These are phyloP conservation scores for Colletotrichum orbiculare DNA, from an alignment of 2,329 filamentous ascomycete species.

Conservation along the genomic window DNA sequence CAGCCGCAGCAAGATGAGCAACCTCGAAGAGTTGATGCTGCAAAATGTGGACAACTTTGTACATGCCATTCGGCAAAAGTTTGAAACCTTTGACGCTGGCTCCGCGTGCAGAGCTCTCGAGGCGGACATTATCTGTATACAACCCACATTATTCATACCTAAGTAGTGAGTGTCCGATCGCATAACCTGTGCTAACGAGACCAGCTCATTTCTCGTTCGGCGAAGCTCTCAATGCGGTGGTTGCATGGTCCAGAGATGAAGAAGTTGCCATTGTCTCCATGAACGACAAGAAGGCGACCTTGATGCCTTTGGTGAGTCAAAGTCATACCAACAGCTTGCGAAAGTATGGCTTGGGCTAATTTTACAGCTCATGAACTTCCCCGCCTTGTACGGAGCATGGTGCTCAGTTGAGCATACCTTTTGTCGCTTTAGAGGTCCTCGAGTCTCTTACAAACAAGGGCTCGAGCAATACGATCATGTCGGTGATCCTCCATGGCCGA, in stretches of 20 bases:
- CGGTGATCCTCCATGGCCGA: not conserved
- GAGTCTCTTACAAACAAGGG: constrained; percentile 1
- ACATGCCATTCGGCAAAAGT: not conserved
- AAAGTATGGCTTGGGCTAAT: not conserved
- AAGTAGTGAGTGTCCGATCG: not conserved
- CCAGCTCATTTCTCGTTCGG: constrained; percentile 44
- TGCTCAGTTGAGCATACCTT: not conserved
- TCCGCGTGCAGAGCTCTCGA: constrained; percentile 16
- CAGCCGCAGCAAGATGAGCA: constrained; percentile 42
- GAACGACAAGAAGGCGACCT: constrained; percentile 44
- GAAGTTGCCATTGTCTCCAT: constrained; percentile 41
- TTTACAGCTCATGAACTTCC: constrained; percentile 11
- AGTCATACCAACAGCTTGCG: not conserved
- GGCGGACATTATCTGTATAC: constrained; percentile 22
- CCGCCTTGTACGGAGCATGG: not conserved
- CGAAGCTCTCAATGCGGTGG: constrained; percentile 39
- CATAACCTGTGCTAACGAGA: not conserved
- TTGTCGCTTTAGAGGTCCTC: not conserved
- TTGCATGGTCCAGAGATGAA: constrained; percentile 39
- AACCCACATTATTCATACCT: not conserved
- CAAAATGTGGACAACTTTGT: constrained; percentile 40
- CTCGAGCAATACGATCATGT: constrained; percentile 14
- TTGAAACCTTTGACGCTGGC: constrained; percentile 7
- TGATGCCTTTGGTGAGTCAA: constrained; percentile 42
- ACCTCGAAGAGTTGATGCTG: constrained; percentile 41